Evolutionary conservation across 1,284 basidiomycete species (phyloP).

Genomic region (Coniophora puteana): DNA sequence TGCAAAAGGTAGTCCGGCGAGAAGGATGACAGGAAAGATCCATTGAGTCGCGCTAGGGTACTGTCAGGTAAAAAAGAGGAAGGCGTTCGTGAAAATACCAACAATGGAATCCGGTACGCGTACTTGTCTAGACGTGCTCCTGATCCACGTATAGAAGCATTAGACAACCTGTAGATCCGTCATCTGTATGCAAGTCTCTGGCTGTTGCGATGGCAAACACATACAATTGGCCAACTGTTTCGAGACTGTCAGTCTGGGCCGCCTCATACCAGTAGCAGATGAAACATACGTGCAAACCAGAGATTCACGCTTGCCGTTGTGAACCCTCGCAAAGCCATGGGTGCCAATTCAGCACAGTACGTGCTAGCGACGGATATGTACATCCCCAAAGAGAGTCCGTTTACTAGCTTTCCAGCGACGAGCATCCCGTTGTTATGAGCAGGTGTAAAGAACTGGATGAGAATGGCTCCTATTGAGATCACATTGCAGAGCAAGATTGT

Average conservation of each 20-base stretch:
- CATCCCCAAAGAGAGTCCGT: slow-evolving; percentile 24
- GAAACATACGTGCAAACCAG: slow-evolving; percentile 22
- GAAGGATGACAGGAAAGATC: slow-evolving; percentile 23
- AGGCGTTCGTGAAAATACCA: too few relatives aligned
- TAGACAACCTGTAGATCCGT: slow-evolving; percentile 19
- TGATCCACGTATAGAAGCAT: slow-evolving; percentile 21
- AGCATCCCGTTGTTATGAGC: slow-evolving; percentile 20
- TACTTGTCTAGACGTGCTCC: slow-evolving; percentile 17
- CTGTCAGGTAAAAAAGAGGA: not conserved
- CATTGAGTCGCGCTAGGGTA: slow-evolving; percentile 22
- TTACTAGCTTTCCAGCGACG: slow-evolving; percentile 24
- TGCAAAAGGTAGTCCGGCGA: slow-evolving; percentile 33
- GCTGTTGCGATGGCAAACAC: not conserved
- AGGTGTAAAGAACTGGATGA: slow-evolving; percentile 24
- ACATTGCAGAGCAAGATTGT: slow-evolving; percentile 17
- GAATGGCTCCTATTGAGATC: slow-evolving; percentile 21
- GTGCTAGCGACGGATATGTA: slow-evolving; percentile 21
- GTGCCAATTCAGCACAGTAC: slow-evolving; percentile 28
- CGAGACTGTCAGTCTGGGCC: too few relatives aligned
- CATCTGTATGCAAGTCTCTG: not conserved
- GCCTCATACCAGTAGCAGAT: not conserved
- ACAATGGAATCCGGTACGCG: slow-evolving; percentile 27
- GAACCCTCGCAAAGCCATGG: slow-evolving; percentile 23
- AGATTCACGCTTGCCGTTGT: slow-evolving; percentile 26
- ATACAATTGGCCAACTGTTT: slow-evolving; percentile 23